phyloP scores from a whole-genome alignment of 169 alveolate genomes.

The Cryptosporidium meleagridis region DNA sequence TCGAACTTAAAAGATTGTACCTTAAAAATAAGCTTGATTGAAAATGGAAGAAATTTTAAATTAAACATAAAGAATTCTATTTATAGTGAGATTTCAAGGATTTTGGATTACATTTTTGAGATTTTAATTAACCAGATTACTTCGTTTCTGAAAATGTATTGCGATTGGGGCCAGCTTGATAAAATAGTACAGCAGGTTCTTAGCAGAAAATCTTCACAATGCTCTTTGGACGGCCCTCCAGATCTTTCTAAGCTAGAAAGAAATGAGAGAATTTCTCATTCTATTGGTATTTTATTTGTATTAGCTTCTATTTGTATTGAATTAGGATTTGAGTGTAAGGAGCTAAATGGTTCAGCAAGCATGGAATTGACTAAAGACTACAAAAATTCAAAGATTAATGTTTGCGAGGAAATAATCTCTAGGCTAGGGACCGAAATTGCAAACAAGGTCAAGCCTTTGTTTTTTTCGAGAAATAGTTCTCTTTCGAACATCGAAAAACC shows the following conservation, averaged over 20 bases:
- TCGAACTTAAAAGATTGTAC: neutral
- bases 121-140: conserved; percentile 2
- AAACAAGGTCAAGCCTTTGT: conserved; percentile 32
- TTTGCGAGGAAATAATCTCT: conserved; percentile 11
- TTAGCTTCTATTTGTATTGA: conserved; percentile 17
- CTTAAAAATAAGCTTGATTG: neutral
- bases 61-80: conserved; percentile 11
- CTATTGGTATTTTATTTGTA: conserved; percentile 8
- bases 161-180: conserved; percentile 65
- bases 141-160: conserved; percentile 7
- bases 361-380: neutral
- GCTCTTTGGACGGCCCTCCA: neutral
- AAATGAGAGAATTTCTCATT: conserved; percentile 1
- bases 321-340: neutral
- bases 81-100: neutral
- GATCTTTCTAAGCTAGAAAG: neutral
- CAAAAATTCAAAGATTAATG: neutral
- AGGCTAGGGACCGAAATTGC: conserved; percentile 1
- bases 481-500: conserved; percentile 46
- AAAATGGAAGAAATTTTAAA: neutral
- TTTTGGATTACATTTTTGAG: conserved; percentile 7
- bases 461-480: conserved; percentile 55
- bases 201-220: neutral
- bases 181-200: conserved; percentile 32
- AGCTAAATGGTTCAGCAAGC: neutral